A percentile compares a stretch with the other conserved stretches of the same genome.
phyloP scores from a whole-genome alignment of 2,329 filamentous ascomycete species.

The Fusarium annulatum region DNA sequence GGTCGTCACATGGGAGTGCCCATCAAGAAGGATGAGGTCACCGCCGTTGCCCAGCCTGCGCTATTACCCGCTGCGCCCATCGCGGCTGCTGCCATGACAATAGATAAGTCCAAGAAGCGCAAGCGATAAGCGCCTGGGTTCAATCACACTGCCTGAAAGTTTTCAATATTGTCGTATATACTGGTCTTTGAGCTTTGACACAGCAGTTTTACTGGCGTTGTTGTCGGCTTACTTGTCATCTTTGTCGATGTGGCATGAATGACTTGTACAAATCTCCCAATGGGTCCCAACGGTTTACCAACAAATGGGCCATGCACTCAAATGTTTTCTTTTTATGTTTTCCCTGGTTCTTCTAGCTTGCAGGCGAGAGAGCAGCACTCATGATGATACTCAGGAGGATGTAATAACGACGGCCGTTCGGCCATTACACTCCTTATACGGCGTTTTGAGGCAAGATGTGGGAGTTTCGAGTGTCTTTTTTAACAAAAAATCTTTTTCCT shows the following conservation, averaged over 20 bases:
- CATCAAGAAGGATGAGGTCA: slow-evolving; percentile 66
- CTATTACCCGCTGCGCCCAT: slow-evolving; percentile 60
- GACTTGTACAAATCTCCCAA: slow-evolving; percentile 27
- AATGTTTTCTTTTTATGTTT: slow-evolving; percentile 16
- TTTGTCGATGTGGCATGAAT: slow-evolving; percentile 16
- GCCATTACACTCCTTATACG: slow-evolving; percentile 54
- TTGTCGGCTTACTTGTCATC: slow-evolving; percentile 23
- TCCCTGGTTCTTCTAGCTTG: slow-evolving; percentile 34
- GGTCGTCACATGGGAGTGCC: slow-evolving; percentile 77
- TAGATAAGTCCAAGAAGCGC: slow-evolving; percentile 71
- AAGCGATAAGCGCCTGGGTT: slow-evolving; percentile 59
- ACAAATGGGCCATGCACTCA: slow-evolving; percentile 16
- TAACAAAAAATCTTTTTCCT: slow-evolving; percentile 5
- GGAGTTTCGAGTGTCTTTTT: slow-evolving; percentile 44
- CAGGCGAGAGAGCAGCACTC: slow-evolving; percentile 39
- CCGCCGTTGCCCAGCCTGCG: slow-evolving; percentile 51
- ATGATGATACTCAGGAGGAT: slow-evolving; percentile 49
- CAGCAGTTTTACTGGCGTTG: slow-evolving; percentile 14
- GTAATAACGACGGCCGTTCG: slow-evolving; percentile 54
- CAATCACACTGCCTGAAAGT: not conserved
- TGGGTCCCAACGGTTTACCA: slow-evolving; percentile 3
- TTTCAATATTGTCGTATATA: slow-evolving; percentile 24
- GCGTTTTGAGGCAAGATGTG: slow-evolving; percentile 49
- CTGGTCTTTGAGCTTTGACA: slow-evolving; percentile 19
- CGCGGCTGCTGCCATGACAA: slow-evolving; percentile 48